Evolutionary conservation across 2,329 filamentous ascomycete genomes (phyloP), one percentile per base, ranked within the genome.

Genomic region (Colletotrichum gloeosporioides): DNA sequence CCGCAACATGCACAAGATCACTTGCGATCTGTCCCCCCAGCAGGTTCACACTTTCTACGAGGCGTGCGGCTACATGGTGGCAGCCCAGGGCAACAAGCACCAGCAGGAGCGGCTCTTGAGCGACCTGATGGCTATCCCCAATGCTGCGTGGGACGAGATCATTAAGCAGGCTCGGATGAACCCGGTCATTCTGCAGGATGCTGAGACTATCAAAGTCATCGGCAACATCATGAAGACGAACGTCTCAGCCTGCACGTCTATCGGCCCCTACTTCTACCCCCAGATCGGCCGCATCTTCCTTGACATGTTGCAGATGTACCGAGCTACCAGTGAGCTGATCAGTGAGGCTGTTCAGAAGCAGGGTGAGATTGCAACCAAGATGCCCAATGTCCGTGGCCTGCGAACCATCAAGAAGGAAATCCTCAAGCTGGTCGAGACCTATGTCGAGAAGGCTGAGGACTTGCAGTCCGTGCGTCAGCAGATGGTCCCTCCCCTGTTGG

Each of bases 221-320:
- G 97, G 97, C 79, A 99, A 99, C 86, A 98, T 99, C 83, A 99
- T 99, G 97, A 99, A 99, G 91, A 99, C 97, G 1, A 99, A 99
- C 81, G 97, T 99, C 6, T 96, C 98, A n/a, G 97, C 97, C 44
- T 99, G 97, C 85, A 95, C 95, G 44, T 99, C 97, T 1, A 97
- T 99, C 75, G 97, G 98, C 39, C 93, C 95, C 69, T 99, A 99
- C 87, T 99, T 99, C 86, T 98, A 98, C 82, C 96, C 97, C 15
- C 97, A 99, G 84, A 98, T 99, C 80, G 97, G 96, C 55, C 94
- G 96, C 73, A 99, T 99, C 80, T 99, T 99, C 85, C 93, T 98
- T 80, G 97, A 99, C 83, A 99, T 99, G 96, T 89, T 99, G 73
- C 96, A 97, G 82, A 99, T 99, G 98, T 99, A 99, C 85, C 94